These are phyloP conservation scores for Mortierella sp. DNA, from an alignment of 371 early-diverging fungal species.

Conservation along the genomic window DNA sequence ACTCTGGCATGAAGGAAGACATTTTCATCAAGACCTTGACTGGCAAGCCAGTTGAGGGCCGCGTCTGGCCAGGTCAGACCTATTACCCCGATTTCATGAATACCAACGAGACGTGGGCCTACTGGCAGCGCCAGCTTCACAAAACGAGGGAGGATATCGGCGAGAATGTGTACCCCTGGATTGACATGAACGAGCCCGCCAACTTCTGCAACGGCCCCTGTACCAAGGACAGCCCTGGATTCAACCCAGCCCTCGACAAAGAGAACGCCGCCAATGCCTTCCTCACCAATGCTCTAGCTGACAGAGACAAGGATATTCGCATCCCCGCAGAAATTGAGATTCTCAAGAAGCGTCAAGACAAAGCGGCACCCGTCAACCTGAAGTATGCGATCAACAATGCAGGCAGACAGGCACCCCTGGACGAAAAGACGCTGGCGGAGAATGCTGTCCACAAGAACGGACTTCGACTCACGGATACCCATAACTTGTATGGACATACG, in stretches of 20 bases:
- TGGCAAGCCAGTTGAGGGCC: conserved; percentile 64
- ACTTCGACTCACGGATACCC: conserved; percentile 62
- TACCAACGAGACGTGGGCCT: conserved; percentile 61
- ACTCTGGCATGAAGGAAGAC: conserved; percentile 60
- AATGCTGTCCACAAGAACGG: conserved; percentile 67
- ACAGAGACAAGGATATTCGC: conserved; percentile 13
- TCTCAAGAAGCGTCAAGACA: conserved; percentile 11
- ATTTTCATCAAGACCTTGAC: conserved; percentile 68
- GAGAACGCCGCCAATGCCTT: not conserved
- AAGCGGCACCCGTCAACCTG: conserved; percentile 22
- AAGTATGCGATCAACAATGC: conserved; percentile 68
- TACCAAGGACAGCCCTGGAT: conserved; percentile 38
- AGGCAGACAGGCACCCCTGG: conserved; percentile 62
- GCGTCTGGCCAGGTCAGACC: conserved; percentile 79
- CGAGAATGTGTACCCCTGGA: conserved; percentile 66
- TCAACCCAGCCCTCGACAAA: not conserved
- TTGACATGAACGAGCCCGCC: conserved; percentile 83
- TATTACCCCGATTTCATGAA: conserved; percentile 69
- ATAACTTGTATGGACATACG: conserved; percentile 68
- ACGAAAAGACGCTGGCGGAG: conserved; percentile 64
- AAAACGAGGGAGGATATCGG: conserved; percentile 47
- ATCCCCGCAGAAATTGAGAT: conserved; percentile 16
- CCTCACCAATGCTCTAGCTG: not conserved
- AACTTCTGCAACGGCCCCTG: conserved; percentile 72
- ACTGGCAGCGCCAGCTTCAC: conserved; percentile 64